phyloP scores from a whole-genome alignment of 208 protist species.

The Leishmania braziliensis region DNA sequence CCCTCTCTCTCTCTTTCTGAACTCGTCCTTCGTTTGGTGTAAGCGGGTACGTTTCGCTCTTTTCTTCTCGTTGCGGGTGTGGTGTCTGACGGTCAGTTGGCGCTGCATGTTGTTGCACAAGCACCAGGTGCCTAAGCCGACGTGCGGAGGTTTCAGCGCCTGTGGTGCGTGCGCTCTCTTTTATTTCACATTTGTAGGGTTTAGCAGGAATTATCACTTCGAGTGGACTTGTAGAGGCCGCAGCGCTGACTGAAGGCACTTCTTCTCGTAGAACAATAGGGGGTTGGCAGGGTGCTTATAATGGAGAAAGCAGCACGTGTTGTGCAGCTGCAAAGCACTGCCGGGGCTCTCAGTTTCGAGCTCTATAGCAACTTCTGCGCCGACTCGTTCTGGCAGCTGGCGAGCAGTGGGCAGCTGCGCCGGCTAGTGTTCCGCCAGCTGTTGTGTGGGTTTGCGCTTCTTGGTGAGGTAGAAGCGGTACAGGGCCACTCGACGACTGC shows the following conservation, averaged over 20 bases:
- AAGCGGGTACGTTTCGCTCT: no score
- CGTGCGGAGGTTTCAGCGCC: no score
- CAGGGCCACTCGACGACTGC: conserved; percentile 2
- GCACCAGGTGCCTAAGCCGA: no score
- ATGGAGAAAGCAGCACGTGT: conserved; percentile 24
- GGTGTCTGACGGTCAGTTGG: no score
- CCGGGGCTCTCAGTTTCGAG: conserved; percentile 52
- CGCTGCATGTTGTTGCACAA: no score
- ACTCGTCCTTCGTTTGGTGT: no score
- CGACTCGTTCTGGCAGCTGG: conserved; percentile 48
- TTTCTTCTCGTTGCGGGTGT: no score
- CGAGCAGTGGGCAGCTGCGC: conserved; percentile 53
- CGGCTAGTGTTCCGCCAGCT: conserved; percentile 36
- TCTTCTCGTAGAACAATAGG: not conserved
- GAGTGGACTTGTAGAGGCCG: not conserved
- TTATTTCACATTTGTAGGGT: not conserved
- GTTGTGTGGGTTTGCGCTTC: conserved; percentile 40
- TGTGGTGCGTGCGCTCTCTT: no score
- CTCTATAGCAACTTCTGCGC: conserved; percentile 48
- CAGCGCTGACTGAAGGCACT: not conserved
- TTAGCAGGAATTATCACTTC: not conserved
- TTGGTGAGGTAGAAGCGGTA: conserved; percentile 20
- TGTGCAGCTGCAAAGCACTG: conserved; percentile 46
- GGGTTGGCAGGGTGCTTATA: not conserved
- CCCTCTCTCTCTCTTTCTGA: no score